phyloP scores from a whole-genome alignment of 2,329 filamentous ascomycete species.

The Clonostachys sp. region DNA sequence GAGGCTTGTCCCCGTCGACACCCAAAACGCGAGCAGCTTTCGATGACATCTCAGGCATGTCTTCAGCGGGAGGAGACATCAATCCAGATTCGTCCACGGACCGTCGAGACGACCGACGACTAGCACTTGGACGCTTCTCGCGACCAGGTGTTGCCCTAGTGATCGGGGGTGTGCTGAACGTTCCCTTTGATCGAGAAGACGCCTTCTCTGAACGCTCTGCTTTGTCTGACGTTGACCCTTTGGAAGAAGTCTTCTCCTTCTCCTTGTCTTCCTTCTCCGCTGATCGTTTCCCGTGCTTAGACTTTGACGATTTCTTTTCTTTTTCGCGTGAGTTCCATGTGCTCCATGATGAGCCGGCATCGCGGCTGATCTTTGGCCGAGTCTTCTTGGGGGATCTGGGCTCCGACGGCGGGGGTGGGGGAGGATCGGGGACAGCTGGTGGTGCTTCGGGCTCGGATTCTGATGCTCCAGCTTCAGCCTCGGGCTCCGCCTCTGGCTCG shows the following conservation, averaged over 20 bases:
- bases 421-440: conserved; percentile 41
- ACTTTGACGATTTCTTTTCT: conserved; percentile 45
- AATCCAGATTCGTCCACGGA: conserved; percentile 64
- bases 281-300: conserved; percentile 31
- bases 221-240: conserved; percentile 71
- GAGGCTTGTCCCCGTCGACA: conserved; percentile 46
- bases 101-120: conserved; percentile 59
- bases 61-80: conserved; percentile 69
- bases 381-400: conserved; percentile 66
- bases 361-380: conserved; percentile 70
- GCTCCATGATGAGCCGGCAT: conserved; percentile 66
- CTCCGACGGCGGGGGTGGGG: conserved; percentile 47
- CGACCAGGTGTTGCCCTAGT: conserved; percentile 67
- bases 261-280: conserved; percentile 64
- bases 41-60: conserved; percentile 57
- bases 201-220: conserved; percentile 42
- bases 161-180: conserved; percentile 65
- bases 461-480: conserved; percentile 17
- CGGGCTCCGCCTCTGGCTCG: conserved; percentile 27
- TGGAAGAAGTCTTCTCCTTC: conserved; percentile 62
- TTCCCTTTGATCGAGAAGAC: conserved; percentile 48
- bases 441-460: conserved; percentile 32
- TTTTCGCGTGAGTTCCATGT: conserved; percentile 66
- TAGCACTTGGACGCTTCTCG: conserved; percentile 52
- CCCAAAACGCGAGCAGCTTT: conserved; percentile 80